Evolutionary conservation across 257 asterid species (phyloP).

Genomic region (Jaltomata sinuosa): DNA sequence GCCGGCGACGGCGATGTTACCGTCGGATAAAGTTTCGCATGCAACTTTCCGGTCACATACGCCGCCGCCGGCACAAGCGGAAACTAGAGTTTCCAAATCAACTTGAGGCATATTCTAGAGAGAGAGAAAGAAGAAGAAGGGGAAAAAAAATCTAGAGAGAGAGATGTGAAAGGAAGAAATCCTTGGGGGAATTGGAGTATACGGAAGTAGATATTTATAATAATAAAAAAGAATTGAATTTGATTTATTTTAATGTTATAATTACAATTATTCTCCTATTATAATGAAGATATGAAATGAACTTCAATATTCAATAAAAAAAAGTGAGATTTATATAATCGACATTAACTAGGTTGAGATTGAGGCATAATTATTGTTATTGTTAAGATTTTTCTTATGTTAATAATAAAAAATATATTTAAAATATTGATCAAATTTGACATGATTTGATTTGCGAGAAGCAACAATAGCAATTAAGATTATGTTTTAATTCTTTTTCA

Average conservation of each 20-base stretch:
- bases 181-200: neutral
- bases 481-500: too few relatives aligned
- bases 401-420: neutral
- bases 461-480: too few relatives aligned
- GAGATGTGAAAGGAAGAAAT: slow-evolving; percentile 9
- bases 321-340: too few relatives aligned
- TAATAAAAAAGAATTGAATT: neutral
- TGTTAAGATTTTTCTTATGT: neutral
- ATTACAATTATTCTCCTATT: too few relatives aligned
- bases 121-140: too few relatives aligned
- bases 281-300: too few relatives aligned
- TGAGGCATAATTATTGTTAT: neutral
- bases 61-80: slow-evolving; percentile 41
- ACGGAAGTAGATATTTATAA: neutral
- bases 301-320: too few relatives aligned
- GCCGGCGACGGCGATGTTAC: neutral
- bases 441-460: neutral
- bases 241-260: too few relatives aligned
- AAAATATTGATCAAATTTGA: neutral
- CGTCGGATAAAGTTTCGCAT: slow-evolving; percentile 30
- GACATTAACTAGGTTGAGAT: too few relatives aligned
- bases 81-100: slow-evolving; percentile 41
- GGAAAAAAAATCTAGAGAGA: neutral
- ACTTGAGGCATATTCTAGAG: slow-evolving; percentile 50
- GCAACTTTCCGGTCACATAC: slow-evolving; percentile 38